Conservation (phyloP, 2,329 filamentous ascomycete genomes). For the Thelonectria olida region DNA sequence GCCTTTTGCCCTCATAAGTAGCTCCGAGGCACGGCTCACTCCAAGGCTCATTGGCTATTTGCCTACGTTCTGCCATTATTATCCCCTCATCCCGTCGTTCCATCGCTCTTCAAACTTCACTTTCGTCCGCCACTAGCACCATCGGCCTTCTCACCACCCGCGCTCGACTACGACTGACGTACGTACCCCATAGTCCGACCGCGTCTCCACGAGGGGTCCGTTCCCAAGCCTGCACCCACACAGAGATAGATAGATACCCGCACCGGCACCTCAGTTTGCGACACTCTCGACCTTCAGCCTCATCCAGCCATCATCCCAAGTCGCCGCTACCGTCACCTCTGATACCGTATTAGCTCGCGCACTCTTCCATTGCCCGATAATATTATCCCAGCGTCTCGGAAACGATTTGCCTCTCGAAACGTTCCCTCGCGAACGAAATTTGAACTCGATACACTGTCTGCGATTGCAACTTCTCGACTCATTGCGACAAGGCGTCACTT, state of each 20-base stretch:
- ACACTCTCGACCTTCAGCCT: conserved; percentile 16
- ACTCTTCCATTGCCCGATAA: background rate
- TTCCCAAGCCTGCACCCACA: conserved; percentile 24
- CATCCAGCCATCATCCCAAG: conserved; percentile 11
- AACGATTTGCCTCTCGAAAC: background rate
- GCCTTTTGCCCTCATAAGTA: conserved; percentile 13
- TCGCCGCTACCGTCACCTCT: background rate
- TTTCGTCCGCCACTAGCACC: conserved; percentile 2
- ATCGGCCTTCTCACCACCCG: conserved; percentile 16
- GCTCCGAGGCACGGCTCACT: background rate
- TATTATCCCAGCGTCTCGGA: background rate
- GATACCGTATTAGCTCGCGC: background rate
- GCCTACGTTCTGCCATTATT: conserved; percentile 2
- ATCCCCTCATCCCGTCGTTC: background rate
- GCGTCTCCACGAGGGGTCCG: conserved; percentile 38
- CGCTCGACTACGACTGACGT: conserved; percentile 23
- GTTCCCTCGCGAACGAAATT: background rate
- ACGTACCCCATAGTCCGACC: conserved; percentile 40
- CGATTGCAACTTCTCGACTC: background rate
- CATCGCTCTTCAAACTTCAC: conserved; percentile 5
- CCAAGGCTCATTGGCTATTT: background rate
- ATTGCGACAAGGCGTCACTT: conserved; percentile 1
- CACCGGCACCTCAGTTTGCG: conserved; percentile 17
- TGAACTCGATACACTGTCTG: background rate
- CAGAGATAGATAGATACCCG: conserved; percentile 12